Evolutionary conservation across 2,329 filamentous ascomycete genomes (phyloP).

Genomic region (Biscogniauxia mediterranea): DNA sequence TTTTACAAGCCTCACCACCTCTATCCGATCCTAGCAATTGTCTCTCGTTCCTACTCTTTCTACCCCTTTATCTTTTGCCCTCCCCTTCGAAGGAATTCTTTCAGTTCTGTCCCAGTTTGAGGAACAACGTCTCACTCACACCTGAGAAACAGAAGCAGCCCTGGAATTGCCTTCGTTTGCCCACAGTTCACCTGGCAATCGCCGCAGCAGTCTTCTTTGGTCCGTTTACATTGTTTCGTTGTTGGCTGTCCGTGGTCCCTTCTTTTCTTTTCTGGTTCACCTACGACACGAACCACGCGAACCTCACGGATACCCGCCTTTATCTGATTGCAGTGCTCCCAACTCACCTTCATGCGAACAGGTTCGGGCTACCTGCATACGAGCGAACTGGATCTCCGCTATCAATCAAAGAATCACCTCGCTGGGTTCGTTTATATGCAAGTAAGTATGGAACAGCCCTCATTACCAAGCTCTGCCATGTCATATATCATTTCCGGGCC

Average conservation of each 20-base stretch:
- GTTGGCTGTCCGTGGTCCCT: slow-evolving; percentile 16
- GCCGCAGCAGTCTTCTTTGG: slow-evolving; percentile 19
- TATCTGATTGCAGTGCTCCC: slow-evolving; percentile 37
- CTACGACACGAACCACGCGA: slow-evolving; percentile 32
- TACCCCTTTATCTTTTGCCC: slow-evolving; percentile 28
- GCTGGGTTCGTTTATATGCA: slow-evolving; percentile 12
- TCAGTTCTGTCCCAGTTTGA: slow-evolving; percentile 24
- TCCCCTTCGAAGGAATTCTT: slow-evolving; percentile 26
- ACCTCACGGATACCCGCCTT: slow-evolving; percentile 36
- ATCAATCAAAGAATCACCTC: slow-evolving; percentile 17
- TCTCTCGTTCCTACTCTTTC: slow-evolving; percentile 30
- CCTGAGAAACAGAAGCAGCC: not conserved
- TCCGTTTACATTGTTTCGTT: slow-evolving; percentile 23
- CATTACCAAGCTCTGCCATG: slow-evolving; percentile 12
- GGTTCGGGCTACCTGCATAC: slow-evolving; percentile 46
- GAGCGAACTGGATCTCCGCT: slow-evolving; percentile 37
- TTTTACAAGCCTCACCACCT: slow-evolving; percentile 21
- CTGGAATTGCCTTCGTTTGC: slow-evolving; percentile 25
- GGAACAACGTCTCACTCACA: slow-evolving; percentile 33
- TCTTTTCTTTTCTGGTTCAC: slow-evolving; percentile 19
- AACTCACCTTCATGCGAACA: slow-evolving; percentile 43
- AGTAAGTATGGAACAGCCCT: slow-evolving; percentile 20
- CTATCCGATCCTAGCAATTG: slow-evolving; percentile 26
- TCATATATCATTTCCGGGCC: slow-evolving; percentile 18
- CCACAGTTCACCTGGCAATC: slow-evolving; percentile 24